Base-by-base conservation (phyloP, 805 yeast species). In the Yarrowia sp. region DNA sequence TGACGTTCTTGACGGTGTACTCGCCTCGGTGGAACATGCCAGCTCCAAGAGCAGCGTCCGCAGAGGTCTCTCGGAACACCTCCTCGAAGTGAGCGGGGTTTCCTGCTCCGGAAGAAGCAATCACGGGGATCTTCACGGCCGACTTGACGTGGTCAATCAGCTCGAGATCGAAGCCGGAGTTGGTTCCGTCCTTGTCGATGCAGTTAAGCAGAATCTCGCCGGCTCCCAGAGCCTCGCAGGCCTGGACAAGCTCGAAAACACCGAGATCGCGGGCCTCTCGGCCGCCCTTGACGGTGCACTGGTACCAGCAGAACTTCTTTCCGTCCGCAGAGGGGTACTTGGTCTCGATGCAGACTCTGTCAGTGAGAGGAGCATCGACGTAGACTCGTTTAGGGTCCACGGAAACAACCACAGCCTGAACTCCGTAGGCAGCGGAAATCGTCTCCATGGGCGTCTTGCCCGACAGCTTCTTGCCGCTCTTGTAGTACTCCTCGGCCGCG, bases 51-150 rank as follows among this genome's bases (percentile, higher is more conserved):
- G 99, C 98, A 42, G 99, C 99, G 76, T 94, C 99, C 1, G 94
- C 87, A 6, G 81, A 79, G 14, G 97, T 91, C 46, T 86, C 78
- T 47, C 78, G 79, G 70, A 94, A 94, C 2, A 90, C 99, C 66
- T 94, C 90, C 65, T 83, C 84, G 72, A 94, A 94, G 75, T 94
- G 98, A 55, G 78, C 81, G 1, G 99, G 99, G 21, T 77, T 83
- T 58, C 99, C 99, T 6, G 99, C 99, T 62, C 99, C 99, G 65
- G 96, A 87, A 6, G 97, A 91, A 0, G 99, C 98, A 73, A 94
- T 94, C 2, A 94, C 97, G 0, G 99, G 99, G 51, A 96, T 87
- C 0, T 78, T 76, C 6, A 90, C 96, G 0, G 88, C 85, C 1
- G 77, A 68, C 68, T 94, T 94, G 63, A 90, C 85, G 68, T 87